Percentiles rank a stretch among this genome's conserved stretches.
These are phyloP conservation scores for Mortierella antarctica DNA, from an alignment of 192 early-diverging fungal species.

Conservation along the genomic window DNA sequence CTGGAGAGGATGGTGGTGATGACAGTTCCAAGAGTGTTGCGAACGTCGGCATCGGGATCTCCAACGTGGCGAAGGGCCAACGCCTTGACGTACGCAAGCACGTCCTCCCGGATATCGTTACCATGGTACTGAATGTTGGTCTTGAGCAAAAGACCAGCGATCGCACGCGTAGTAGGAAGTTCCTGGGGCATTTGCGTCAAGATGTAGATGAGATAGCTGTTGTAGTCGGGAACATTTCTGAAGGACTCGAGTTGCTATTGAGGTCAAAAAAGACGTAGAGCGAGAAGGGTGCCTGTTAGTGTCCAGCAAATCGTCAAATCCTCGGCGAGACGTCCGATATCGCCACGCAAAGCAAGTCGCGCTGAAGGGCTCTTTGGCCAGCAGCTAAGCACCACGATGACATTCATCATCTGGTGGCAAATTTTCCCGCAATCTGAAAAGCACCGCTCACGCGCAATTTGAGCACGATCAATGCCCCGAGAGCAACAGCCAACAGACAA, in stretches of 20 bases:
- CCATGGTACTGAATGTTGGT: conserved; percentile 75
- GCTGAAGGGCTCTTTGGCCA: too few species aligned
- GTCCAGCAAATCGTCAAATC: neutral
- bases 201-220: conserved; percentile 91
- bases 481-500: neutral
- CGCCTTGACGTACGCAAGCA: conserved; percentile 78
- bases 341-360: too few species aligned
- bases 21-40: conserved; percentile 86
- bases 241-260: conserved; percentile 79
- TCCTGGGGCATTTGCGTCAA: conserved; percentile 79
- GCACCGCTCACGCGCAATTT: too few species aligned
- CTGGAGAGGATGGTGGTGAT: conserved; percentile 87
- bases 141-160: conserved; percentile 88
- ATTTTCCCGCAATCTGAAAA: too few species aligned
- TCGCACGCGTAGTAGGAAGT: conserved; percentile 73
- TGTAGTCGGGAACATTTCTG: conserved; percentile 86
- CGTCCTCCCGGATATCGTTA: conserved; percentile 61
- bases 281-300: neutral
- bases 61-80: conserved; percentile 62
- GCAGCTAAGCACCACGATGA: too few species aligned
- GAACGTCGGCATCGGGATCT: conserved; percentile 77
- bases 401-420: too few species aligned
- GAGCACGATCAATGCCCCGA: too few species aligned
- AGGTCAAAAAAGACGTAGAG: neutral
- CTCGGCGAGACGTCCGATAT: neutral